Percentiles rank a stretch among this genome's conserved stretches.
Evolutionary conservation across 2,329 filamentous ascomycete genomes (phyloP).

Genomic region (Apiospora koreana): DNA sequence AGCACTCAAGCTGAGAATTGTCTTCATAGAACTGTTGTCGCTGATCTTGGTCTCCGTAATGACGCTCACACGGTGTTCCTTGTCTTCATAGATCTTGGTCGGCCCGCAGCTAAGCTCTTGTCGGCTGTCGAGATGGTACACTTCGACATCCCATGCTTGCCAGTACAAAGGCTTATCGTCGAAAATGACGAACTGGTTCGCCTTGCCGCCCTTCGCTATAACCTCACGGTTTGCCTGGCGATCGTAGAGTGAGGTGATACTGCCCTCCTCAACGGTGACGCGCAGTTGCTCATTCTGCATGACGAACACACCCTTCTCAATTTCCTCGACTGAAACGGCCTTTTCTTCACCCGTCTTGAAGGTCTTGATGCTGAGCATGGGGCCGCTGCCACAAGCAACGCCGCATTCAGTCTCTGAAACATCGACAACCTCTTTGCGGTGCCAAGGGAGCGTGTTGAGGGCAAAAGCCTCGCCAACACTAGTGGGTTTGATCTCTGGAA

Average conservation of each 20-base stretch:
- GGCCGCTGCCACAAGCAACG: slow-evolving; percentile 58
- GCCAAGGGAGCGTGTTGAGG: slow-evolving; percentile 88
- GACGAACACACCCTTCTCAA: slow-evolving; percentile 66
- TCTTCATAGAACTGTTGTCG: slow-evolving; percentile 81
- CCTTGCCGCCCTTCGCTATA: slow-evolving; percentile 72
- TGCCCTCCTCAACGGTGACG: slow-evolving; percentile 72
- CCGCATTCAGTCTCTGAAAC: slow-evolving; percentile 55
- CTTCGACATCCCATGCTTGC: slow-evolving; percentile 98
- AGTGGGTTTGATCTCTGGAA: slow-evolving; percentile 46
- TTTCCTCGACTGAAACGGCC: slow-evolving; percentile 54
- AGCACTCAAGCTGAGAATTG: slow-evolving; percentile 78
- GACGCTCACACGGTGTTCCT: slow-evolving; percentile 76
- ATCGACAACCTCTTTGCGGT: slow-evolving; percentile 71
- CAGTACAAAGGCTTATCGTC: slow-evolving; percentile 97
- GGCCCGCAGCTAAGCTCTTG: slow-evolving; percentile 70
- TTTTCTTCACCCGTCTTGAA: slow-evolving; percentile 48
- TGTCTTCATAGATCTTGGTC: slow-evolving; percentile 71
- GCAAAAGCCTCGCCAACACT: slow-evolving; percentile 56
- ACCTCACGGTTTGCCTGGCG: slow-evolving; percentile 72
- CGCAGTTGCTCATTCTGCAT: slow-evolving; percentile 77
- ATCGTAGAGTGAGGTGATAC: slow-evolving; percentile 84
- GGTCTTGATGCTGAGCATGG: slow-evolving; percentile 54
- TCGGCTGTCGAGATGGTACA: slow-evolving; percentile 88
- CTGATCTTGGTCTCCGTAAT: slow-evolving; percentile 86
- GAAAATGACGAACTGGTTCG: slow-evolving; percentile 90